These are phyloP conservation scores for Hypsizygus ulmarius DNA, from an alignment of 1,284 basidiomycete species.

Conservation along the genomic window DNA sequence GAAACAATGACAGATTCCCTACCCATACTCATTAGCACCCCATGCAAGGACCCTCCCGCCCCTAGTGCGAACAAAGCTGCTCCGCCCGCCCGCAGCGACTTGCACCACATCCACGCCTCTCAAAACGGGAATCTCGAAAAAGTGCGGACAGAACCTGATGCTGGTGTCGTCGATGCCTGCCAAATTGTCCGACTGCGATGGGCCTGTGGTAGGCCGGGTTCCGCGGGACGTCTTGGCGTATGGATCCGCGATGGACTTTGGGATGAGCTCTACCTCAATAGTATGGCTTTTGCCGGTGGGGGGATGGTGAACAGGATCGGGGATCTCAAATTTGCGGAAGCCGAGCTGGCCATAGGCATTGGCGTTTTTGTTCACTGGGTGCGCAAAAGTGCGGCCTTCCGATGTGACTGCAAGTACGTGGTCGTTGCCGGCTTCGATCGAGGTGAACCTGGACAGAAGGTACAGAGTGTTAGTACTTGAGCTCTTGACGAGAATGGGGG, in stretches of 20 bases:
- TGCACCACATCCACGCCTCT: slow-evolving; percentile 63
- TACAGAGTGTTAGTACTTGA: neutral
- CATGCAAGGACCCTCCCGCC: slow-evolving; percentile 83
- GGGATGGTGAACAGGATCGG: slow-evolving; percentile 29
- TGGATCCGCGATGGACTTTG: slow-evolving; percentile 53
- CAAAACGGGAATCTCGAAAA: slow-evolving; percentile 83
- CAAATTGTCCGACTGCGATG: slow-evolving; percentile 32
- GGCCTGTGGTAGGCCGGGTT: slow-evolving; percentile 30
- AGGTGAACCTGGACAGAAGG: slow-evolving; percentile 52
- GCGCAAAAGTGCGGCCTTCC: slow-evolving; percentile 76
- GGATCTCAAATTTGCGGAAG: slow-evolving; percentile 60
- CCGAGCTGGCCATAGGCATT: slow-evolving; percentile 89
- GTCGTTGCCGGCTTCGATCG: slow-evolving; percentile 72
- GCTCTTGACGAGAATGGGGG: neutral
- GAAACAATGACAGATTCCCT: slow-evolving; percentile 19
- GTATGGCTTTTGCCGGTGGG: slow-evolving; percentile 28
- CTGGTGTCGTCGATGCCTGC: slow-evolving; percentile 42
- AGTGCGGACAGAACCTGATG: slow-evolving; percentile 68
- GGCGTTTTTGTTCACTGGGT: slow-evolving; percentile 75
- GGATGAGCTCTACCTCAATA: slow-evolving; percentile 56
- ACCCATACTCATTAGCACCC: slow-evolving; percentile 87
- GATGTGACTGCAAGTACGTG: slow-evolving; percentile 88
- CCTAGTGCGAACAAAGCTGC: slow-evolving; percentile 70
- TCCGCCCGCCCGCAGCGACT: slow-evolving; percentile 72
- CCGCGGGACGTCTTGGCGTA: slow-evolving; percentile 43